Base-by-base conservation (phyloP, 2,329 filamentous ascomycete genomes). In the Xylariaceae sp. region DNA sequence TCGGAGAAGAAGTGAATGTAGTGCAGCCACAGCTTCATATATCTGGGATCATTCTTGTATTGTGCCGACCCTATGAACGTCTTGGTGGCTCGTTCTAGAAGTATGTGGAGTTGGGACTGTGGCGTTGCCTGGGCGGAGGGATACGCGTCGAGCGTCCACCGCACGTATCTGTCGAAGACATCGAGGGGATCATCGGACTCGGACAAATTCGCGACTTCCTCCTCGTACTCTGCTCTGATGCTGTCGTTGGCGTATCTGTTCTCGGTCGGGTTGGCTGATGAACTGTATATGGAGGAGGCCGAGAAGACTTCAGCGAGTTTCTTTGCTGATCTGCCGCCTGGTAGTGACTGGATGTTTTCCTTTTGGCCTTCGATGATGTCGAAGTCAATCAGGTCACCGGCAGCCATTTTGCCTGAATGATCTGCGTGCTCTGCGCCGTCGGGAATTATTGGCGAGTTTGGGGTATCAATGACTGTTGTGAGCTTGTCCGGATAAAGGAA, bases 111-210 rank as follows among this genome's bases (percentile, higher is more conserved):
- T 69, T 94, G 90, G n/a, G 93, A 96, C 70, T 95, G 86, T 1
- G 90, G 83, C 35, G 92, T 96, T 56, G 92, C 91, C 77, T 97
- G 92, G 23, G 93, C 90, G 0, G 92, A 93, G 1, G 94, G 93
- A 73, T 97, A 99, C 56, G 93, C 89, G 73, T 97, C 90, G 34
- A 97, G 79, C 1, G 92, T 96, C 94, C 94, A 99, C 75, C 91
- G 91, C 59, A 97, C 90, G 72, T 99, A 99, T 72, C 94, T 88
- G 73, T 97, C 93, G 77, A 91, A 99, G 62, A 97, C 84, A 69
- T 97, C 94, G 52, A 99, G 85, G 1, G 94, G 94, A 70, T 99
- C 94, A 72, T 99, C 94, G 0, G 90, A 90, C 72, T 99, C 94
- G 64, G 85, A 83, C 54, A 95, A 87, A 52, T 80, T 84, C 49